phyloP scores from a whole-genome alignment of 2,329 filamentous ascomycete species.

The Aspergillus sp. region DNA sequence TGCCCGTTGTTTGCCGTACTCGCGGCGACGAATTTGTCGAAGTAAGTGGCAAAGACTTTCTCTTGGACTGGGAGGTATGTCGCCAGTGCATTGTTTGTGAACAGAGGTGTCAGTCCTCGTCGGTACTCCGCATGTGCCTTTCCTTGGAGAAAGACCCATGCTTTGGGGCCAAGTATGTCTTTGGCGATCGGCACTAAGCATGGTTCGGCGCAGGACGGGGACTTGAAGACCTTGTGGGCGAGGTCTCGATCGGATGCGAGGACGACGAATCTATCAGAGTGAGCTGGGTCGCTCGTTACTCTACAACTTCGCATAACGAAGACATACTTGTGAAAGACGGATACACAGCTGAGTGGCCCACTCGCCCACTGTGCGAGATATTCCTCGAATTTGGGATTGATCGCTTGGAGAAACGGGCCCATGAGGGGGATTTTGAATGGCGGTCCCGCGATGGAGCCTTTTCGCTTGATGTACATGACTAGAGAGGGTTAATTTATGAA shows the following conservation, averaged over 20 bases:
- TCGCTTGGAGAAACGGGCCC: slow-evolving; percentile 80
- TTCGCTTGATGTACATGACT: slow-evolving; percentile 69
- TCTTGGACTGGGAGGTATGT: slow-evolving; percentile 86
- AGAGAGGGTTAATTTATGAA: not conserved
- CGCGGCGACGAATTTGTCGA: slow-evolving; percentile 68
- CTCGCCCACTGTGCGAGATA: slow-evolving; percentile 85
- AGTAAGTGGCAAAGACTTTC: slow-evolving; percentile 77
- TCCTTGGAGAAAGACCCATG: slow-evolving; percentile 92
- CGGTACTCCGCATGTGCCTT: slow-evolving; percentile 87
- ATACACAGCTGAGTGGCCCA: slow-evolving; percentile 87
- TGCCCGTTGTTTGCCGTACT: slow-evolving; percentile 66
- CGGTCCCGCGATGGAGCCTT: slow-evolving; percentile 69
- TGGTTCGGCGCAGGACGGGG: slow-evolving; percentile 78
- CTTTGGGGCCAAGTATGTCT: slow-evolving; percentile 79
- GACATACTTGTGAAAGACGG: slow-evolving; percentile 87
- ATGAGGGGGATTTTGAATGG: slow-evolving; percentile 73
- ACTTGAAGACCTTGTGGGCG: slow-evolving; percentile 89
- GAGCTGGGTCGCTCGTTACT: too few species aligned
- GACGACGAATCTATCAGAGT: slow-evolving; percentile 71
- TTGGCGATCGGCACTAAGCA: slow-evolving; percentile 85
- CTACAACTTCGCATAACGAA: too few species aligned
- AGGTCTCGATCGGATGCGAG: slow-evolving; percentile 88
- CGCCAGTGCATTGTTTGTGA: slow-evolving; percentile 80
- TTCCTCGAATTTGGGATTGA: slow-evolving; percentile 80
- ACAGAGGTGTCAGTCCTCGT: slow-evolving; percentile 83